Evolutionary conservation across 73 alveolate species (phyloP).

Genomic region (Paramecium tetraurelia): DNA sequence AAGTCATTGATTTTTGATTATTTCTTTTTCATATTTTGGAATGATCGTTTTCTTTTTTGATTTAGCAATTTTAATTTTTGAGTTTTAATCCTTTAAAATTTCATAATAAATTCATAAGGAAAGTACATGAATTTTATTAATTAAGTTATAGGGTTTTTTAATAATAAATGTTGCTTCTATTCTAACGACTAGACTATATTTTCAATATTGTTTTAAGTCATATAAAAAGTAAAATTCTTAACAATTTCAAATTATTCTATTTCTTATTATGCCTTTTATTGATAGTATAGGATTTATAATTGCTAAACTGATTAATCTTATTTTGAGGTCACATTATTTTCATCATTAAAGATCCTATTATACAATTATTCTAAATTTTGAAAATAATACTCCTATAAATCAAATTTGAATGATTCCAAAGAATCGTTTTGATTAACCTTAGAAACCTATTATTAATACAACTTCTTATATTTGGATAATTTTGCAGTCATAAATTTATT

Average conservation of each 20-base stretch:
- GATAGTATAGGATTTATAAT: neutral
- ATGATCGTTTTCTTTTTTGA: neutral
- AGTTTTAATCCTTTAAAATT: neutral
- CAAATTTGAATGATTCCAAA: neutral
- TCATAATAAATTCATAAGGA: neutral
- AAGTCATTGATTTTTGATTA: neutral
- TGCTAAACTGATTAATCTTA: neutral
- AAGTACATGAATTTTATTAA: neutral
- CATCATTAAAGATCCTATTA: neutral
- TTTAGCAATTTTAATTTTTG: neutral
- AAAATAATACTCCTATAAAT: neutral
- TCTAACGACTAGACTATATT: neutral
- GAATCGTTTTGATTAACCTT: neutral
- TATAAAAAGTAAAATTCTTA: neutral
- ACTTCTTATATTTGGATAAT: neutral
- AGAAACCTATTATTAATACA: neutral
- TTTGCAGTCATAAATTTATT: neutral
- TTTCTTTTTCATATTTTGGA: neutral
- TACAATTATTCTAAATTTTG: neutral
- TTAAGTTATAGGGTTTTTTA: neutral
- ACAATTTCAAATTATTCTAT: conserved; percentile 14
- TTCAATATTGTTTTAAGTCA: neutral
- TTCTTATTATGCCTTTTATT: neutral
- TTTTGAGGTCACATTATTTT: neutral
- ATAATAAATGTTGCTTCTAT: neutral